These are phyloP conservation scores for Scleroderma bovista DNA, from an alignment of 768 basidiomycete genomes.

Conservation along the genomic window DNA sequence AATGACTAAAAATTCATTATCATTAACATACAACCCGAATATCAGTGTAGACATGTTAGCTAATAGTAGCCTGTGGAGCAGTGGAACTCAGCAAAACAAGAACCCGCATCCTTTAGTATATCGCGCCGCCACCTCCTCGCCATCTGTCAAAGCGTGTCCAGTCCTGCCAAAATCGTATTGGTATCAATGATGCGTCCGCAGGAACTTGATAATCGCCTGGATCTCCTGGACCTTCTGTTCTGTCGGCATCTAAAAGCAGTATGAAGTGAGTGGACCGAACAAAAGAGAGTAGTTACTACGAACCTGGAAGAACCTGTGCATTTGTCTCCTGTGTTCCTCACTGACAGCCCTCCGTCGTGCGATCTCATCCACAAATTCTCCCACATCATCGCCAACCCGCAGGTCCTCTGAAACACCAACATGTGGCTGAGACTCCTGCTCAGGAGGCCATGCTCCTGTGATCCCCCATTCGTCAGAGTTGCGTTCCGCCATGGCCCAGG, in stretches of 20 bases:
- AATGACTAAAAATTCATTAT: too few species aligned
- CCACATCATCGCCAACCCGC: conserved; percentile 19
- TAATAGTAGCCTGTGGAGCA: background rate
- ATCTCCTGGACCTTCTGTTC: conserved; percentile 50
- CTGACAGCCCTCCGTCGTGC: conserved; percentile 36
- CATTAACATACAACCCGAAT: background rate
- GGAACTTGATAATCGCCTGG: conserved; percentile 39
- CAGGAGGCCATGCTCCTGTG: background rate
- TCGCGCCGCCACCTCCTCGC: too few species aligned
- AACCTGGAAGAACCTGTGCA: conserved; percentile 51
- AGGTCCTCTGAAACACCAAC: too few species aligned
- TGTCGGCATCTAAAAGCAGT: conserved; percentile 44
- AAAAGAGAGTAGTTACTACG: conserved; percentile 2
- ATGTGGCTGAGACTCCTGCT: background rate
- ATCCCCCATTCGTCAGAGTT: background rate
- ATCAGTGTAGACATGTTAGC: background rate
- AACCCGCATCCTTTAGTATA: conserved; percentile 1
- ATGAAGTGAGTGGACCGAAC: background rate
- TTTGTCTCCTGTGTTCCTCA: conserved; percentile 35
- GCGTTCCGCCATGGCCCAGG: background rate
- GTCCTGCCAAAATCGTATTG: too few species aligned
- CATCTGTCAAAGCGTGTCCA: too few species aligned
- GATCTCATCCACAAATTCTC: conserved; percentile 42
- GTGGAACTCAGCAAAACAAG: too few species aligned
- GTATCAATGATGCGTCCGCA: conserved; percentile 21